Percentiles rank a stretch among this genome's conserved stretches.
phyloP scores from a whole-genome alignment of 192 early-diverging fungal genomes.

The Coemansia interrupta region DNA sequence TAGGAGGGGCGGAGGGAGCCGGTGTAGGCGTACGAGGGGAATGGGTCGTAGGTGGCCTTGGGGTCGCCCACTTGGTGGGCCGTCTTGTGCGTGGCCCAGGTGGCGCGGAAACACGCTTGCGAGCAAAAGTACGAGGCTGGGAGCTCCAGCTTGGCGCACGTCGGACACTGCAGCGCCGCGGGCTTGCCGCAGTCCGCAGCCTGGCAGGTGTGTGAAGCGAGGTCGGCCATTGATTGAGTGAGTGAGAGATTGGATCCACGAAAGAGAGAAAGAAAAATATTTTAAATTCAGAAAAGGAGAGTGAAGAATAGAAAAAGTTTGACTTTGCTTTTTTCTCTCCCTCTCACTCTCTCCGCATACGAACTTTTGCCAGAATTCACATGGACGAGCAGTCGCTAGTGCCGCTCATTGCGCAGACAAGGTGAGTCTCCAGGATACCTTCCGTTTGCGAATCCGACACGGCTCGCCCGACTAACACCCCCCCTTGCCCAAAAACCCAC shows the following conservation, averaged over 20 bases:
- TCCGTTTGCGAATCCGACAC: too few relatives aligned
- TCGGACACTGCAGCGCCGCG: conserved; percentile 77
- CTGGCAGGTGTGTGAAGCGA: conserved; percentile 30
- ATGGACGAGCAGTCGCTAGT: conserved; percentile 9
- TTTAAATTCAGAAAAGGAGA: not conserved
- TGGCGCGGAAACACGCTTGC: conserved; percentile 71
- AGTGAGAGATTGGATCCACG: not conserved
- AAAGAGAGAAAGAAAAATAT: not conserved
- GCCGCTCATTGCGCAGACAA: conserved; percentile 17
- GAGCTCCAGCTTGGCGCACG: conserved; percentile 67
- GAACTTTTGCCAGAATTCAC: too few relatives aligned
- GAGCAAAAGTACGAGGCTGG: conserved; percentile 72
- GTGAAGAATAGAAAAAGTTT: not conserved
- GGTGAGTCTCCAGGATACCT: too few relatives aligned
- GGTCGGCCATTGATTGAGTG: not conserved
- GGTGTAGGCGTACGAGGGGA: conserved; percentile 60
- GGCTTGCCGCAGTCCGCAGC: conserved; percentile 60
- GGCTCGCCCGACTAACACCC: too few relatives aligned
- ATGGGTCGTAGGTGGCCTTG: conserved; percentile 57
- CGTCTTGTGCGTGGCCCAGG: conserved; percentile 58
- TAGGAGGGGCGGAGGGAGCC: conserved; percentile 70
- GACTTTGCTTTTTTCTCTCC: not conserved
- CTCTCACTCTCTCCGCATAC: too few relatives aligned
- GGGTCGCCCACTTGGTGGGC: conserved; percentile 24
- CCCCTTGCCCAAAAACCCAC: too few relatives aligned